Base-by-base conservation (phyloP, 2,329 filamentous ascomycete species). In the Penicillium sp. region DNA sequence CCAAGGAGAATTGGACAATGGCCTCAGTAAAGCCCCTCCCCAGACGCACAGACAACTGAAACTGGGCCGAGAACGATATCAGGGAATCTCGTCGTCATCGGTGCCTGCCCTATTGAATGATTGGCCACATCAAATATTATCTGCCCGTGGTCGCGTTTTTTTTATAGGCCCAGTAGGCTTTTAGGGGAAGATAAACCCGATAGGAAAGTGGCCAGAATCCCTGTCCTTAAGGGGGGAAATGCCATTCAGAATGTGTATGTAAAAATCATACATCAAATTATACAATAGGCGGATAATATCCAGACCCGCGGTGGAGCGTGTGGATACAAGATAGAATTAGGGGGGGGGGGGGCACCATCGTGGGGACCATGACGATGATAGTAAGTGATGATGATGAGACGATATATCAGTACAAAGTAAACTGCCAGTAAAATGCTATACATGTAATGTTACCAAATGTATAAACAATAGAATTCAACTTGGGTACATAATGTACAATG, bases 21-120 rank as follows among this genome's bases (percentile, higher is more conserved):
- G 17, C 27, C 15, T 50, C 31, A 23, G 37, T 45, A 23, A 49
- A 41, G 25, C 19, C 50, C 43, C 25, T 33, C 40, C 29, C 37
- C 21, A 42, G 37, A 48, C 59, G 58, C 60, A 62, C 60, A 55
- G 60, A 62, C 59, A 38, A 51, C 58, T 59, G 23, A 2, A 21
- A 31, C 61, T 59, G 54, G 58, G 27, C 60, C 62, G 53, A 60
- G 55, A 54, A 29, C 21, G 52, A 35, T 46, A 43, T 50, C 19
- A 41, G 46, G 33, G 35, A 61, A 61, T 63, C 59, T 62, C 54
- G 43, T 52, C 61, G 59, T 63, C 61, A 63, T 63, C 37, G 31
- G 35, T 25, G 45, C 6, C 23, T 15, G 15, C 21, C 17, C 8
- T 13, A 29, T 31, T 12, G 17, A 19, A 49, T 60, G 57, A 60